A percentile compares a stretch with the other conserved stretches of the same genome.
Conservation (phyloP, 805 yeast species). For the Sugiyamaella smithiae region DNA sequence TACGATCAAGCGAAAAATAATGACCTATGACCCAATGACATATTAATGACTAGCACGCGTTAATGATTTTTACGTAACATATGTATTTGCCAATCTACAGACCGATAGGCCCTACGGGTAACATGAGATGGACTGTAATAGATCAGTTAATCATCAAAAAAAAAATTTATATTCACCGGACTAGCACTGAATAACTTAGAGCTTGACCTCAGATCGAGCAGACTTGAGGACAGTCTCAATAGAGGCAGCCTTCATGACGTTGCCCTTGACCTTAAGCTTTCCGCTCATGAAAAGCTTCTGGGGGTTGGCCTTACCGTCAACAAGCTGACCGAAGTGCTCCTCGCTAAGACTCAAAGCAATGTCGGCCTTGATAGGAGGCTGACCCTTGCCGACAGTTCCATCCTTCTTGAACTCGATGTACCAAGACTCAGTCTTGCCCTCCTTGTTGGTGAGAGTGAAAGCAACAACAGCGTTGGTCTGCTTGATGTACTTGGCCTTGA, state of each 20-base stretch:
- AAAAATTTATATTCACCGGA: no score
- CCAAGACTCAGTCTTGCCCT: conserved; percentile 61
- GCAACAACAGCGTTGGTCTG: conserved; percentile 60
- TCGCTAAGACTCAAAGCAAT: conserved; percentile 65
- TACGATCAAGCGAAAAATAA: background rate
- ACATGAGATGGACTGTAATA: background rate
- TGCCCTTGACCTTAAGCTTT: conserved; percentile 81
- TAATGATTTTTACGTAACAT: no score
- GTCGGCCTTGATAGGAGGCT: conserved; percentile 49
- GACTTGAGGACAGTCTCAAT: conserved; percentile 66
- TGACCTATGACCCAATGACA: no score
- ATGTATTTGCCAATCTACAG: no score
- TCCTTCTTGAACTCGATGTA: conserved; percentile 60
- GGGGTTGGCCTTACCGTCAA: conserved; percentile 76
- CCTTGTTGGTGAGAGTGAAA: conserved; percentile 64
- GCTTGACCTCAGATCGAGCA: conserved; percentile 47
- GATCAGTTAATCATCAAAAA: no score
- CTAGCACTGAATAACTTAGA: no score
- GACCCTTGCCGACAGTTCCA: conserved; percentile 50
- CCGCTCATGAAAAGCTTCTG: conserved; percentile 84
- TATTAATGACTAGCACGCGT: no score
- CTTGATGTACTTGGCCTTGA: conserved; percentile 36
- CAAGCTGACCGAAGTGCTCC: conserved; percentile 66
- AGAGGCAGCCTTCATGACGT: conserved; percentile 84
- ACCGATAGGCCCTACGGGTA: no score